Conservation (phyloP, 1,139 yeast genomes). For the Pichia cactophila region DNA sequence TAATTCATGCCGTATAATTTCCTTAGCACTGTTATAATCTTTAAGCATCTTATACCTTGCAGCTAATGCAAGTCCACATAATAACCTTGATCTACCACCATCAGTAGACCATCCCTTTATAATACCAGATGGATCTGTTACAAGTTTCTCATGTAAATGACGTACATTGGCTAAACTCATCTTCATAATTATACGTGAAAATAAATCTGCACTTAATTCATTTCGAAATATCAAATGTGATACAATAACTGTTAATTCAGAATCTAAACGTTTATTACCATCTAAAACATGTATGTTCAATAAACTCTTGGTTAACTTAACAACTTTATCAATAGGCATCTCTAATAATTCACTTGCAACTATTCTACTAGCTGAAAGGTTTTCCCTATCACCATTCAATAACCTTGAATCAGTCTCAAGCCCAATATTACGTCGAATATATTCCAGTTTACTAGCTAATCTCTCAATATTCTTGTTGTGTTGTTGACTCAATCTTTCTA, state of each 20-base stretch:
- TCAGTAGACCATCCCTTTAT: constrained; percentile 8
- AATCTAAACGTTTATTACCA: background rate
- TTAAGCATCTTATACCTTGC: constrained; percentile 21
- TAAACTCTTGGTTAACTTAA: background rate
- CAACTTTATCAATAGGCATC: constrained; percentile 7
- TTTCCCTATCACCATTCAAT: background rate
- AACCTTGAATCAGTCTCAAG: background rate
- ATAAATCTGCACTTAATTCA: constrained; percentile 9
- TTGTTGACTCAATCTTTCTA: constrained; percentile 4
- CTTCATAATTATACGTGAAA: constrained; percentile 17
- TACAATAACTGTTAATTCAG: constrained; percentile 13
- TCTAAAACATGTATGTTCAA: background rate
- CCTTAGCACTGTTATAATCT: constrained; percentile 12
- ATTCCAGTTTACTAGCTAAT: constrained; percentile 5
- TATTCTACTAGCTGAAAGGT: background rate
- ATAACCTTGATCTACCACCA: constrained; percentile 9
- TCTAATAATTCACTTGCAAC: constrained; percentile 7
- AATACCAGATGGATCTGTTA: constrained; percentile 9
- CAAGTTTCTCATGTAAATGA: constrained; percentile 11
- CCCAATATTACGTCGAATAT: constrained; percentile 10
- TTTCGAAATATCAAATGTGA: constrained; percentile 18
- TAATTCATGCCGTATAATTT: constrained; percentile 13
- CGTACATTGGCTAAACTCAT: constrained; percentile 12
- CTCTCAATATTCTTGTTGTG: constrained; percentile 5
- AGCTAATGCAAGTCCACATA: constrained; percentile 18